These are phyloP conservation scores for Sclerotinia nivalis DNA, from an alignment of 2,329 filamentous ascomycete genomes.

Conservation along the genomic window DNA sequence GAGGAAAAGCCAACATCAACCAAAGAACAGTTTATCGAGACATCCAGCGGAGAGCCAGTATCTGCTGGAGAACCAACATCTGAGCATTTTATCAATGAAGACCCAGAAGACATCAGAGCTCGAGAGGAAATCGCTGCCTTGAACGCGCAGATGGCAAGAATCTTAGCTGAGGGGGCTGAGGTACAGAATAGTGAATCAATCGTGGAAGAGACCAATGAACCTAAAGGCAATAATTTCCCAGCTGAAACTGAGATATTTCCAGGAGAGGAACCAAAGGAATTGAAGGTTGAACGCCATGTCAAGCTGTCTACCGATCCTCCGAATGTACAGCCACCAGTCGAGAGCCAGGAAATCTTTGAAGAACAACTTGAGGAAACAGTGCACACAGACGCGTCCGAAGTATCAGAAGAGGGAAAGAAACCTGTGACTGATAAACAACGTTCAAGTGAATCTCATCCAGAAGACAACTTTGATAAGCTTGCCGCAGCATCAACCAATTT, in stretches of 20 bases:
- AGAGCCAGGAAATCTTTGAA: not conserved
- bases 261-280: not conserved
- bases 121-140: conserved; percentile 3
- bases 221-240: not conserved
- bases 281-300: rapidly evolving
- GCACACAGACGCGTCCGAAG: not conserved
- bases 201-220: not conserved
- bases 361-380: not conserved
- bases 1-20: not conserved
- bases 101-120: not conserved
- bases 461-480: too few species aligned
- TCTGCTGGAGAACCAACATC: not conserved
- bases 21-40: not conserved
- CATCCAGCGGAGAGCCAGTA: not conserved
- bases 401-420: not conserved
- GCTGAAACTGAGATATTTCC: not conserved
- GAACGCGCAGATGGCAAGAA: conserved; percentile 4
- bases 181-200: not conserved
- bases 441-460: not conserved
- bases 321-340: not conserved
- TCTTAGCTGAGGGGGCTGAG: not conserved
- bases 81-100: not conserved
- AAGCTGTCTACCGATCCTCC: not conserved
- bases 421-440: not conserved
- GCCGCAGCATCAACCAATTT: not conserved